These are phyloP conservation scores for Sonneratia caseolaris DNA, from an alignment of 345 rosid genomes.

Conservation along the genomic window DNA sequence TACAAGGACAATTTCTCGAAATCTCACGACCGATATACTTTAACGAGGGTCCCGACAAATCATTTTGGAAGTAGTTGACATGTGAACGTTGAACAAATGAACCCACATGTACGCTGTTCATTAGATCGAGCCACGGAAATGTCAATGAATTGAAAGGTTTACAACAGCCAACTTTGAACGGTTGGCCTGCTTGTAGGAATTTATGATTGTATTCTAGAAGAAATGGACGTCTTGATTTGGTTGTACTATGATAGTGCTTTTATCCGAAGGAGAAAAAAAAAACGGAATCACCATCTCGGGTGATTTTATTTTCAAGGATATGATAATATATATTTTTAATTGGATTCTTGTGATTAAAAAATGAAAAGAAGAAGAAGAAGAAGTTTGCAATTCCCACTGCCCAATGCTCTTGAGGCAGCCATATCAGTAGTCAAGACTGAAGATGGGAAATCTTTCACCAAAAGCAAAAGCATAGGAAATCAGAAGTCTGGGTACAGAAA, in stretches of 20 bases:
- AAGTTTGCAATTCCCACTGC: neutral
- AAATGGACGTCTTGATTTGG: neutral
- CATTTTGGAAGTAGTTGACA: neutral
- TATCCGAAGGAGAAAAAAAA: too few relatives aligned
- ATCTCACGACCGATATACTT: neutral
- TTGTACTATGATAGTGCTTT: too few relatives aligned
- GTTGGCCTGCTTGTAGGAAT: neutral
- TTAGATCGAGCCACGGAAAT: neutral
- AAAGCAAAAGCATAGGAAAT: neutral
- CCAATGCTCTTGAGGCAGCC: neutral
- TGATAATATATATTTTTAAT: too few relatives aligned
- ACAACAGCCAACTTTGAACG: neutral
- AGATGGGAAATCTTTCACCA: neutral
- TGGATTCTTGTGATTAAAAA: too few relatives aligned
- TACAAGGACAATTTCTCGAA: neutral
- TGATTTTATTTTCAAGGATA: too few relatives aligned
- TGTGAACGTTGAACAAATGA: neutral
- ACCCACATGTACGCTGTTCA: neutral
- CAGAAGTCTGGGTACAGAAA: neutral
- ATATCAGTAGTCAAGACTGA: neutral
- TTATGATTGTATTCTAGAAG: neutral
- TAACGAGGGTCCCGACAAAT: neutral
- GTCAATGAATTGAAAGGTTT: neutral
- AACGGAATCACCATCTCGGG: too few relatives aligned
- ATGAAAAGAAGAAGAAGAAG: too few relatives aligned